phyloP scores from a whole-genome alignment of 176 grass and related monocot genomes.

The Eremochloa ophiuroides region DNA sequence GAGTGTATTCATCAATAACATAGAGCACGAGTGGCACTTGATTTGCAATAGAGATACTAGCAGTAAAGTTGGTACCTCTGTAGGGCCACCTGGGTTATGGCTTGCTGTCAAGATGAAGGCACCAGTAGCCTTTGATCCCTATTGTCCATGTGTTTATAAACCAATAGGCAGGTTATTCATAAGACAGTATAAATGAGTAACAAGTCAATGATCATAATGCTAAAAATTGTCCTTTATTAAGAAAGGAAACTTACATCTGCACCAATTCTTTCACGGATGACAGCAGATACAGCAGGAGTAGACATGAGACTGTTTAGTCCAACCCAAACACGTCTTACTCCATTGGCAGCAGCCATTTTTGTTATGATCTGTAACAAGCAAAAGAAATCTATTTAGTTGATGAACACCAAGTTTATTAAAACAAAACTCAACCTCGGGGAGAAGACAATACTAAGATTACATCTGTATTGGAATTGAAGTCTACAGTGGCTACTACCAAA shows the following conservation, averaged over 20 bases:
- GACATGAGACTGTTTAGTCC: conserved; percentile 83
- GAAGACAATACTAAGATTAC: not conserved
- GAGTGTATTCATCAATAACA: conserved; percentile 14
- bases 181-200: not conserved
- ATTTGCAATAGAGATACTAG: not conserved
- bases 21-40: not conserved
- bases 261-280: conserved; percentile 92
- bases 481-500: not conserved
- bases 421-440: not conserved
- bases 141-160: conserved; percentile 24
- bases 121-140: conserved; percentile 97
- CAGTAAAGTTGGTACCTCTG: conserved; percentile 55
- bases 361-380: conserved; percentile 61
- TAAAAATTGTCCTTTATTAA: not conserved
- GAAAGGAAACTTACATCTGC: conserved; percentile 73
- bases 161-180: conserved; percentile 2
- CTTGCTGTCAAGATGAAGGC: conserved; percentile 94
- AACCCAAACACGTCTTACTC: conserved; percentile 92
- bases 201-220: not conserved
- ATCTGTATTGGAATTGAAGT: not conserved
- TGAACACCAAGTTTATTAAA: not conserved
- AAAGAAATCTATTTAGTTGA: conserved; percentile 16
- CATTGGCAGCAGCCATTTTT: conserved; percentile 98
- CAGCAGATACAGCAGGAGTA: conserved; percentile 91
- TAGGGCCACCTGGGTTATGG: conserved; percentile 89